Conservation (phyloP, 768 basidiomycete genomes). For the Gloeopeniophorella convolvens region DNA sequence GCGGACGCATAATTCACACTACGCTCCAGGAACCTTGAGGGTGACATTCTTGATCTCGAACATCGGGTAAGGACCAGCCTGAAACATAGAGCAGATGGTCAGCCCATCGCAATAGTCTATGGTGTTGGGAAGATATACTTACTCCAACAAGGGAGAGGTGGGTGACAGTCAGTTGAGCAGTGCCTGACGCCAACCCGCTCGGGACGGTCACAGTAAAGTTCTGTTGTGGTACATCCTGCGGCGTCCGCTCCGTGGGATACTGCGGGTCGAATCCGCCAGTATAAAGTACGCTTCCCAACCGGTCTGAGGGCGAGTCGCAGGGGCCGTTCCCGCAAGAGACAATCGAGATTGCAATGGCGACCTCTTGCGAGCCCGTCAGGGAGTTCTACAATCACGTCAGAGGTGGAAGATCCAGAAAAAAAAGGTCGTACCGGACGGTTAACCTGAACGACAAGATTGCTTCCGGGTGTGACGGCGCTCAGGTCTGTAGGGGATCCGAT, state of each 20-base stretch:
- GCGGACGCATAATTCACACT: too few relatives aligned
- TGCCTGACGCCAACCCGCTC: neutral
- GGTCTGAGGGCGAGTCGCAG: constrained; percentile 20
- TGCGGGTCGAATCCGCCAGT: constrained; percentile 26
- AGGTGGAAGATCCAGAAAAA: neutral
- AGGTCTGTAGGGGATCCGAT: constrained; percentile 27
- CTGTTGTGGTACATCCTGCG: constrained; percentile 22
- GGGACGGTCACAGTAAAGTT: constrained; percentile 28
- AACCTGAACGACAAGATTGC: constrained; percentile 30
- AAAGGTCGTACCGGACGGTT: constrained; percentile 29
- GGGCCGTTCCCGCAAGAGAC: constrained; percentile 22
- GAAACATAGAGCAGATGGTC: too few relatives aligned
- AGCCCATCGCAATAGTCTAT: too few relatives aligned
- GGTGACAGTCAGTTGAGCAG: constrained; percentile 2
- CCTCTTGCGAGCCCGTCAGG: constrained; percentile 29
- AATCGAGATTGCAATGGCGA: constrained; percentile 31
- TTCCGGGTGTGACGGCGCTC: constrained; percentile 23
- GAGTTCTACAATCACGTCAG: constrained; percentile 21
- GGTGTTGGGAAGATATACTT: too few relatives aligned
- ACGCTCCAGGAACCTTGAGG: too few relatives aligned
- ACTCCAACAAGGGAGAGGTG: constrained; percentile 14
- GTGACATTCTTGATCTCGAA: constrained; percentile 9
- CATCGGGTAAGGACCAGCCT: constrained; percentile 6
- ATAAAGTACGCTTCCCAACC: constrained; percentile 29
- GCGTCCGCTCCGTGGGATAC: constrained; percentile 15